A percentile compares a stretch with the other conserved stretches of the same genome.
Evolutionary conservation across 2,329 filamentous ascomycete genomes (phyloP).

Genomic region (Chlorencoelia australis): DNA sequence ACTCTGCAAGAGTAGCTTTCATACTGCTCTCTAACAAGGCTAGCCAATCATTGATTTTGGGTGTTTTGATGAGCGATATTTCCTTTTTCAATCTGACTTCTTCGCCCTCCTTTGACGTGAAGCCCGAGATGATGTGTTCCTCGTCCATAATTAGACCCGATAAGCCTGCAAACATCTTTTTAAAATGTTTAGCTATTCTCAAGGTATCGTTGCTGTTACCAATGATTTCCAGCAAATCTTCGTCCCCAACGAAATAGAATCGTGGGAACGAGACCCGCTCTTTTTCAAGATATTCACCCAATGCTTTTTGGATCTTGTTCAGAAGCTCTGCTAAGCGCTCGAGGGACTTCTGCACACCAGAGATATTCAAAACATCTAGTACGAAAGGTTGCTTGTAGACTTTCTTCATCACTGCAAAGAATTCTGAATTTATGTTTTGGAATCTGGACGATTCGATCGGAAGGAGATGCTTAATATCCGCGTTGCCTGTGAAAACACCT

Average conservation of each 20-base stretch:
- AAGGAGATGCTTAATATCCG: constrained; percentile 95
- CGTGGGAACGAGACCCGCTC: constrained; percentile 95
- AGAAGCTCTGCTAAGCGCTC: constrained; percentile 93
- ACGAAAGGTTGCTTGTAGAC: constrained; percentile 95
- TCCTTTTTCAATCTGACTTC: constrained; percentile 78
- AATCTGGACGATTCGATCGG: constrained; percentile 95
- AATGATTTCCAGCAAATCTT: constrained; percentile 97
- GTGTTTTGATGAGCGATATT: constrained; percentile 85
- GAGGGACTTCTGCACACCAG: constrained; percentile 88
- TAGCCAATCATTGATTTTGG: constrained; percentile 99
- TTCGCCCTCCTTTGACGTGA: constrained; percentile 93
- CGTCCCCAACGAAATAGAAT: constrained; percentile 99
- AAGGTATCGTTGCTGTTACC: constrained; percentile 97
- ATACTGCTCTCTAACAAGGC: constrained; percentile 83
- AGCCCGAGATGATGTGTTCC: constrained; percentile 78
- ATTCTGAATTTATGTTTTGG: constrained; percentile 98
- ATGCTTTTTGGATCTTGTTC: constrained; percentile 98
- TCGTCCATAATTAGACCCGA: constrained; percentile 87
- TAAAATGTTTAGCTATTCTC: constrained; percentile 95
- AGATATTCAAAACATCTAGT: constrained; percentile 90
- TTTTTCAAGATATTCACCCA: constrained; percentile 96
- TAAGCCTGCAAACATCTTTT: constrained; percentile 99
- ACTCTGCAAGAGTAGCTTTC: constrained; percentile 86
- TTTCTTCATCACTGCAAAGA: constrained; percentile 98
- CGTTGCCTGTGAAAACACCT: constrained; percentile 96